phyloP scores from a whole-genome alignment of 2,329 filamentous ascomycete genomes.

The Venturiaceae sp. region DNA sequence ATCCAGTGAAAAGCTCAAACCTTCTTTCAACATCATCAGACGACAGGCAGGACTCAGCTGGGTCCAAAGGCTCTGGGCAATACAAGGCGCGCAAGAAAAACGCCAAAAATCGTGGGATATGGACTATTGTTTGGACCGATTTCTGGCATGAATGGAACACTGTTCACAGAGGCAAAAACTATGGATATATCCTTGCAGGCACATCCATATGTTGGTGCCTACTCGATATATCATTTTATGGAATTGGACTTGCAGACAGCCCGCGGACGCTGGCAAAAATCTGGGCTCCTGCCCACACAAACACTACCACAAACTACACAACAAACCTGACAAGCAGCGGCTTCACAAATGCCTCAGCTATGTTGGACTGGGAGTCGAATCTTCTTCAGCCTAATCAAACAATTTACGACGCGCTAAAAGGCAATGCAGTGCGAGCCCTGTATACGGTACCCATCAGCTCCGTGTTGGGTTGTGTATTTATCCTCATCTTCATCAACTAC shows the following conservation, averaged over 20 bases:
- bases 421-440: not conserved
- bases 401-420: not conserved
- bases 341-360: not conserved
- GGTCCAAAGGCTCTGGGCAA: too few relatives aligned
- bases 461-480: not conserved
- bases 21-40: too few relatives aligned
- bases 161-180: too few relatives aligned
- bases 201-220: conserved; percentile 25
- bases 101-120: too few relatives aligned
- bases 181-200: conserved; percentile 22
- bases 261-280: conserved; percentile 24
- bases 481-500: not conserved
- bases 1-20: too few relatives aligned
- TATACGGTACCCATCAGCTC: not conserved
- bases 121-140: too few relatives aligned
- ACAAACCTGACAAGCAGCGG: conserved; percentile 11
- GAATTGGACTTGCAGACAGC: conserved; percentile 23
- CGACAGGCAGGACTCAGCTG: too few relatives aligned
- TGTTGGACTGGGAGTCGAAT: not conserved
- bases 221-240: conserved; percentile 25
- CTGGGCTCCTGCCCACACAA: too few relatives aligned
- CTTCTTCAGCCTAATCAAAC: not conserved
- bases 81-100: too few relatives aligned
- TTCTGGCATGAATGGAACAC: too few relatives aligned
- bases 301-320: too few relatives aligned